A percentile compares a stretch with the other conserved stretches of the same genome.
Evolutionary conservation across 441 rosid species (phyloP).

Genomic region (Adansonia rubrostipa): DNA sequence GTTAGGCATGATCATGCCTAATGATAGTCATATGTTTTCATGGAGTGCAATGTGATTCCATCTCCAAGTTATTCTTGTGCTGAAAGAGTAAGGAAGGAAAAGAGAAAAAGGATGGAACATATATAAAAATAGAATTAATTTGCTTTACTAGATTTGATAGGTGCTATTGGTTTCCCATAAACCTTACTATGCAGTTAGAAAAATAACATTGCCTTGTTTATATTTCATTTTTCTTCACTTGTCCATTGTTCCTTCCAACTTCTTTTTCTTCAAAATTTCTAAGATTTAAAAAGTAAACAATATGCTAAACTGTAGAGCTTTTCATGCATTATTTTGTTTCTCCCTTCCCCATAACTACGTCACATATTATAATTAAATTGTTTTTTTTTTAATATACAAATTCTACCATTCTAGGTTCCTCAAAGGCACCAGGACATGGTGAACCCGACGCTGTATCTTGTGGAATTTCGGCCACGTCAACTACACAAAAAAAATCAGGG

Average conservation of each 20-base stretch:
- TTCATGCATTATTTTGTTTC: conserved; percentile 12
- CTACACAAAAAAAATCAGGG: conserved; percentile 48
- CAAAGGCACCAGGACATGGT: conserved; percentile 43
- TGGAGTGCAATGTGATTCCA: neutral
- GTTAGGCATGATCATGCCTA: neutral
- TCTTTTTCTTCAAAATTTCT: neutral
- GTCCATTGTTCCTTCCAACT: neutral
- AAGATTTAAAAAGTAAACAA: neutral
- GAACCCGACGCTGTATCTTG: conserved; percentile 48
- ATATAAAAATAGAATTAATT: neutral
- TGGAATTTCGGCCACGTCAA: conserved; percentile 39
- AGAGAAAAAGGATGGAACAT: neutral
- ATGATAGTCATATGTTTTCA: neutral
- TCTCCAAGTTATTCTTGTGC: neutral
- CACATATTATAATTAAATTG: neutral
- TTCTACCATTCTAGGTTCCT: conserved; percentile 41
- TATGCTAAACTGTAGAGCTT: neutral
- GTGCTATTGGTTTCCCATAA: neutral
- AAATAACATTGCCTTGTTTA: neutral
- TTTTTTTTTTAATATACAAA: neutral
- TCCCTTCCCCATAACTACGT: conserved; percentile 11
- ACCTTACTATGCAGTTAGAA: neutral
- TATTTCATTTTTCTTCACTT: neutral
- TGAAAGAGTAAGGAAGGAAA: conserved; percentile 9
- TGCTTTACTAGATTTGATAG: neutral